Evolutionary conservation across 1,284 basidiomycete genomes (phyloP).

Genomic region (Stereum hirsutum): DNA sequence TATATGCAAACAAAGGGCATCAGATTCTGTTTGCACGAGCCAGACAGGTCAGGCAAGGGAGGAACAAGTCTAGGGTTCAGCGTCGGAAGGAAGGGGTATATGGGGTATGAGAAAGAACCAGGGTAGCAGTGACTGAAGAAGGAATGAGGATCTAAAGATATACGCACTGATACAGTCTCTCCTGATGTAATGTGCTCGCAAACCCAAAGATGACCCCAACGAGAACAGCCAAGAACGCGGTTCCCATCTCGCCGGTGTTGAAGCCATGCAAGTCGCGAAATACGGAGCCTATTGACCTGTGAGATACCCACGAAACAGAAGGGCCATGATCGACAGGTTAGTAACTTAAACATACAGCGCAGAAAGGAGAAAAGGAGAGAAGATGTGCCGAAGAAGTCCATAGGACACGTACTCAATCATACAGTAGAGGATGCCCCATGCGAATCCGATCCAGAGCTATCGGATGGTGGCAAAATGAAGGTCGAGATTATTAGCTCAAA

Average conservation of each 20-base stretch:
- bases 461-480: conserved; percentile 3
- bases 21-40: conserved; percentile 7
- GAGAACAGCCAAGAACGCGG: conserved; percentile 46
- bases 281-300: conserved; percentile 53
- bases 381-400: neutral
- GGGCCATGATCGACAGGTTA: neutral
- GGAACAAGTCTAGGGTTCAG: no score
- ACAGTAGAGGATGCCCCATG: conserved; percentile 72
- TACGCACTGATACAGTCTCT: conserved; percentile 51
- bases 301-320: no score
- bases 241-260: conserved; percentile 52
- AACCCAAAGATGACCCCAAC: conserved; percentile 57
- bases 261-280: conserved; percentile 60
- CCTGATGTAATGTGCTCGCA: conserved; percentile 51
- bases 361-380: neutral
- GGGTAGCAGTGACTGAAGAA: no score
- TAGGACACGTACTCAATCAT: conserved; percentile 51
- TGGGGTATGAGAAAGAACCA: no score
- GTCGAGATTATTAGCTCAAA: no score
- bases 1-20: conserved; percentile 19
- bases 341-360: neutral
- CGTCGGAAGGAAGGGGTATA: no score
- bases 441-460: conserved; percentile 68
- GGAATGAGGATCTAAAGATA: neutral
- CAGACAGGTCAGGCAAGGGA: no score